Conservation (phyloP, 768 basidiomycete species). For the Psilocybe sp. region DNA sequence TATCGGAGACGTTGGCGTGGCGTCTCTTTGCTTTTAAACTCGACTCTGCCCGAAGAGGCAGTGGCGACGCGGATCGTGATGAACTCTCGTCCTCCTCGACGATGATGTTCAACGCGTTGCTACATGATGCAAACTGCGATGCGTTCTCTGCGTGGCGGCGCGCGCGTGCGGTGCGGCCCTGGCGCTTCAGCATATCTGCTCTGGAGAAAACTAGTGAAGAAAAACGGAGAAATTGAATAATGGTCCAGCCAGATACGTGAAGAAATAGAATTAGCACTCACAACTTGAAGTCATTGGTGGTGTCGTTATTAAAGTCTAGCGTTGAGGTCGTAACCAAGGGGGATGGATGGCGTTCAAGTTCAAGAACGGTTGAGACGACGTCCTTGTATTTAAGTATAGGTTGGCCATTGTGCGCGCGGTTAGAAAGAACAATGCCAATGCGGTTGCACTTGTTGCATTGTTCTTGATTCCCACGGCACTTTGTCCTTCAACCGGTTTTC, state of each 20-base stretch:
- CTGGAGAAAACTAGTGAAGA: conserved; percentile 26
- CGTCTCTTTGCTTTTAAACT: conserved; percentile 17
- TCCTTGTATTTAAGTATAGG: conserved; percentile 23
- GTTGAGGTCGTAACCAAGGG: conserved; percentile 8
- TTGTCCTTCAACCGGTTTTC: too few relatives aligned
- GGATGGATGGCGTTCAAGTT: conserved; percentile 12
- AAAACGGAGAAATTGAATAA: conserved; percentile 8
- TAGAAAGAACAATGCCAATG: conserved; percentile 17
- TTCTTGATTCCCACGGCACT: too few relatives aligned
- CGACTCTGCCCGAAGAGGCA: conserved; percentile 3
- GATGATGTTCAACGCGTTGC: conserved; percentile 26
- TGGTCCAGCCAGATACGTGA: background rate
- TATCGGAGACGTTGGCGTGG: conserved; percentile 29
- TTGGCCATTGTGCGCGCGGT: conserved; percentile 16
- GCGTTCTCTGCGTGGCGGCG: conserved; percentile 14
- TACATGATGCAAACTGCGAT: conserved; percentile 14
- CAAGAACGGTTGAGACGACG: conserved; percentile 8
- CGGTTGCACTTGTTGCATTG: too few relatives aligned
- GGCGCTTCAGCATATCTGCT: conserved; percentile 27
- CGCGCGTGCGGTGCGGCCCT: conserved; percentile 24
- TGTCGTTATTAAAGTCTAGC: conserved; percentile 13
- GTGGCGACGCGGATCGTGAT: conserved; percentile 8
- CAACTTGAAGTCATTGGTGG: conserved; percentile 26
- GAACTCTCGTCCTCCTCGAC: conserved; percentile 27
- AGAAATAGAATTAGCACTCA: conserved; percentile 14